Conservation (phyloP, 306 rosid genomes). For the Cucurbita pepo region DNA sequence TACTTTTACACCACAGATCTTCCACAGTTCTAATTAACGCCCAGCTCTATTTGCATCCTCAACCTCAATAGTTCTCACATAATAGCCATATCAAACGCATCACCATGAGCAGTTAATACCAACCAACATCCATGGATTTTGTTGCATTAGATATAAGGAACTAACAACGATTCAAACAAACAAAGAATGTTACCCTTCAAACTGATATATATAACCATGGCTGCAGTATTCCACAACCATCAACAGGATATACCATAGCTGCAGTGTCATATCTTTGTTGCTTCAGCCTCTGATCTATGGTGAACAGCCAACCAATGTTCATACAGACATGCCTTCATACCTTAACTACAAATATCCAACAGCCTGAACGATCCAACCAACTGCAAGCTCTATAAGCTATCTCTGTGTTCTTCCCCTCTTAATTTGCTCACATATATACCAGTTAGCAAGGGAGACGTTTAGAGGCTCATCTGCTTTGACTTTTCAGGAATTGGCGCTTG, state of each 20-base stretch:
- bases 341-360: slow-evolving; percentile 16
- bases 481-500: not conserved
- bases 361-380: slow-evolving; percentile 23
- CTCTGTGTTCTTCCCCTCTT: not conserved
- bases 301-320: slow-evolving; percentile 23
- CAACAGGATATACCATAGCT: slow-evolving; percentile 8
- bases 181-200: no score
- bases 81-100: not conserved
- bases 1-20: not conserved
- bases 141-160: no score
- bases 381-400: slow-evolving; percentile 21
- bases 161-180: slow-evolving; percentile 13
- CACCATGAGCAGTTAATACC: not conserved
- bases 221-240: slow-evolving; percentile 12
- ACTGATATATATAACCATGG: not conserved
- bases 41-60: not conserved
- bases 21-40: not conserved
- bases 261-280: slow-evolving; percentile 7
- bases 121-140: not conserved
- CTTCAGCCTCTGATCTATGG: slow-evolving; percentile 13
- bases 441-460: not conserved
- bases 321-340: slow-evolving; percentile 24
- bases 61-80: not conserved
- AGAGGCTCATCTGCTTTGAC: not conserved
- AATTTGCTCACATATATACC: not conserved